phyloP scores from a whole-genome alignment of 345 rosid species.

The Syzygium aqueum region DNA sequence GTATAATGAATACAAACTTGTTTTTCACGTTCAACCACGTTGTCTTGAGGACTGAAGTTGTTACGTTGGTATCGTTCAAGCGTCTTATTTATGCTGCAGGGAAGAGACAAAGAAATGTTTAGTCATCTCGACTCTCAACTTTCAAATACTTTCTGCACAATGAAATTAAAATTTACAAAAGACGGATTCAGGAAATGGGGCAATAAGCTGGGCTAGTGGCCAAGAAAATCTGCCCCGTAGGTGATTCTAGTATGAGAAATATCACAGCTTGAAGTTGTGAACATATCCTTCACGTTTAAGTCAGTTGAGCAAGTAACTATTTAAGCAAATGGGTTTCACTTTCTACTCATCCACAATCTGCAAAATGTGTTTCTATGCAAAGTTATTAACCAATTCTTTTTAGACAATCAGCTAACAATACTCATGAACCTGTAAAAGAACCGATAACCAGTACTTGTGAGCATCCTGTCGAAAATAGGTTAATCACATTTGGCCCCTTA shows the following conservation, averaged over 20 bases:
- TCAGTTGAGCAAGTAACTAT: background rate
- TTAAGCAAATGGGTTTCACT: background rate
- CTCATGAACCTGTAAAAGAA: background rate
- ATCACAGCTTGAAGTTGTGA: background rate
- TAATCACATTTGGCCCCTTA: background rate
- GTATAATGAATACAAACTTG: constrained; percentile 30
- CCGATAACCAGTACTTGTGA: background rate
- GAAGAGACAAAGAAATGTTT: background rate
- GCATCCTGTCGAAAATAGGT: background rate
- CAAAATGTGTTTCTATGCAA: background rate
- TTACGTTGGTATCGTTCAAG: constrained; percentile 68
- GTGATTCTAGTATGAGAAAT: background rate
- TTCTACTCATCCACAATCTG: background rate
- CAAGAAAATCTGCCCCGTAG: background rate
- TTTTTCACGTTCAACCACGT: constrained; percentile 45
- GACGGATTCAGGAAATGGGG: background rate
- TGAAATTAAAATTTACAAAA: background rate
- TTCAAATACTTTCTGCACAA: background rate
- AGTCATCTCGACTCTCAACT: background rate
- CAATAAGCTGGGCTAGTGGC: background rate
- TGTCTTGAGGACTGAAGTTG: constrained; percentile 47
- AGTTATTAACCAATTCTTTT: background rate
- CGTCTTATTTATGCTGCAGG: constrained; percentile 42
- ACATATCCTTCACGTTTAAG: background rate
- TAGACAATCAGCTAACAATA: background rate